A percentile compares a stretch with the other conserved stretches of the same genome.
Evolutionary conservation across 2,329 filamentous ascomycete species (phyloP).

Genomic region (Fusarium agapanthi): DNA sequence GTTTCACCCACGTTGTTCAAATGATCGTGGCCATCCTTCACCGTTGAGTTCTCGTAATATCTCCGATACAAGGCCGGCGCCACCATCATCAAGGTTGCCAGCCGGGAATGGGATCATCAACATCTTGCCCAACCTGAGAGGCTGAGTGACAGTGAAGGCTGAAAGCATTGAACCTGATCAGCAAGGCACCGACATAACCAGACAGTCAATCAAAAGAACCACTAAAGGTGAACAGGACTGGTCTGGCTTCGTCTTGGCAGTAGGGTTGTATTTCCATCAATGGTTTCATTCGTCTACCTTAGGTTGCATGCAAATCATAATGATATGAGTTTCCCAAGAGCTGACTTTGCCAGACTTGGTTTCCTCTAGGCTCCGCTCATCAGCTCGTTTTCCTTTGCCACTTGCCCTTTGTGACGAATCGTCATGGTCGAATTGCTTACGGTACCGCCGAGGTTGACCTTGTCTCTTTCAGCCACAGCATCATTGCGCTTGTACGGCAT

Average conservation of each 20-base stretch:
- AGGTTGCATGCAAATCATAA: conserved; percentile 24
- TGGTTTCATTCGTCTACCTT: conserved; percentile 6
- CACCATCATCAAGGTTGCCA: conserved; percentile 25
- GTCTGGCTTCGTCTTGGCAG: background rate
- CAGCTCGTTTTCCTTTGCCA: conserved; percentile 6
- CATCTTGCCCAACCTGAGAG: background rate
- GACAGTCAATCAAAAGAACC: background rate
- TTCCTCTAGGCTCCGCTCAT: conserved; percentile 9
- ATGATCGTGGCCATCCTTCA: background rate
- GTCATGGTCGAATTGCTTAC: conserved; percentile 12
- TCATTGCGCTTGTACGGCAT: conserved; percentile 20
- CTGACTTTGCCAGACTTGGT: background rate
- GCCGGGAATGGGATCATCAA: conserved; percentile 3
- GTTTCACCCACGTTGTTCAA: conserved; percentile 6
- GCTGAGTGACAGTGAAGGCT: background rate
- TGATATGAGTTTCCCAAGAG: conserved; percentile 1
- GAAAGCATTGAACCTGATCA: background rate
- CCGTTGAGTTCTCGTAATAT: conserved; percentile 1
- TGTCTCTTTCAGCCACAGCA: conserved; percentile 16
- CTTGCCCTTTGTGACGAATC: background rate
- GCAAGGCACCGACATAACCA: conserved; percentile 8
- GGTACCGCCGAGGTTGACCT: conserved; percentile 16
- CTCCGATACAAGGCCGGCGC: conserved; percentile 32
- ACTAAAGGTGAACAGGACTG: background rate
- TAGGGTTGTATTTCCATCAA: conserved; percentile 11